Evolutionary conservation across 2,329 filamentous ascomycete species (phyloP).

Genomic region (Didymella lethalis): DNA sequence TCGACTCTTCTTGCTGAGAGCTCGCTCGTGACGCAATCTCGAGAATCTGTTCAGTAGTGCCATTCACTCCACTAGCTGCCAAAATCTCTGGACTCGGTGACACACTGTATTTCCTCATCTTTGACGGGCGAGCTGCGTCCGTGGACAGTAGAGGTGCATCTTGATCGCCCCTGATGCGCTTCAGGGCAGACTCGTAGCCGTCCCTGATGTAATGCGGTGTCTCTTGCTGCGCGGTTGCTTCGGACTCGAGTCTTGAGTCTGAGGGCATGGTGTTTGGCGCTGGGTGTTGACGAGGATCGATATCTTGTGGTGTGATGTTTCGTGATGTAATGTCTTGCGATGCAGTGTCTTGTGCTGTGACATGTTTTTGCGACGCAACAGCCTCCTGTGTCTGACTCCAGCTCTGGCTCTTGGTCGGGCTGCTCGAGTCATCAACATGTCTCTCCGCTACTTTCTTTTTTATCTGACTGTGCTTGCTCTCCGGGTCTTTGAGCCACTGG

Average conservation of each 20-base stretch:
- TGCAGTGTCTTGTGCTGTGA: not conserved
- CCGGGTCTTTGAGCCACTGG: conserved; percentile 41
- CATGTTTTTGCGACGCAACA: not conserved
- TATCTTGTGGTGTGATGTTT: no score
- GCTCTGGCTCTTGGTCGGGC: conserved; percentile 16
- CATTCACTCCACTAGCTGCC: conserved; percentile 2
- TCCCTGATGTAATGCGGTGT: conserved; percentile 37
- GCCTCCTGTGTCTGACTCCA: conserved; percentile 7
- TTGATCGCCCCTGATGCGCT: conserved; percentile 27
- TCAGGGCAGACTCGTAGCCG: conserved; percentile 30
- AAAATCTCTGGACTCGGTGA: conserved; percentile 8
- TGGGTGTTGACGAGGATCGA: not conserved
- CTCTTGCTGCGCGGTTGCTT: conserved; percentile 34
- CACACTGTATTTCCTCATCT: conserved; percentile 27
- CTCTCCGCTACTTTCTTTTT: conserved; percentile 29
- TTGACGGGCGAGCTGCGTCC: conserved; percentile 19
- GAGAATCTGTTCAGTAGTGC: conserved; percentile 28
- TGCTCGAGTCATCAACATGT: not conserved
- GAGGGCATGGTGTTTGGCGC: conserved; percentile 4
- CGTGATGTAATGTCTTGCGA: no score
- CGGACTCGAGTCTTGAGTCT: conserved; percentile 26
- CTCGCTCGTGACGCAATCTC: conserved; percentile 33
- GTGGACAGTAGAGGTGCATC: conserved; percentile 13
- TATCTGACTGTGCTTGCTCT: conserved; percentile 35
- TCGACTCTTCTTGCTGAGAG: conserved; percentile 2